Evolutionary conservation across 1,284 basidiomycete genomes (phyloP), one percentile per base, ranked within the genome.

Genomic region (Trichosporon sp.): DNA sequence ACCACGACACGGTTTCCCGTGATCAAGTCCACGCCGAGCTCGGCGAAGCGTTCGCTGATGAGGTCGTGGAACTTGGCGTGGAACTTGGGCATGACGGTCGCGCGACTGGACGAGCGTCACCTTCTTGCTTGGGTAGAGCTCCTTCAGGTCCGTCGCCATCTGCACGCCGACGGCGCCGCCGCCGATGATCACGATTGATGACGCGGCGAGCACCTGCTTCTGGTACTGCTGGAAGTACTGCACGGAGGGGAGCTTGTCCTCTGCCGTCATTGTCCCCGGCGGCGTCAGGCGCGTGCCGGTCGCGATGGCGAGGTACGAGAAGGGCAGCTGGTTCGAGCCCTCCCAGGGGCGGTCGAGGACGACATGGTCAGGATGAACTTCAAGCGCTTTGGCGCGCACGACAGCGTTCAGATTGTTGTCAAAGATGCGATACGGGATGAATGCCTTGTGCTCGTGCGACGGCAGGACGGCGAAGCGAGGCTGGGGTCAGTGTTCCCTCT

Each of bases 31-130:
- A 87, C 77, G 0, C 84, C 85, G 14, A 85, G 76, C 43, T 83
- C 82, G 3, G 80, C 71, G 31, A 84, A 77, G 19, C 84, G 51
- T 76, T 76, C 68, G 76, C 70, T 12, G 81, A 80, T 71, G 48
- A 84, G 71, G 0, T 85, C 82, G 76, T 91, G 89, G 83, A 92
- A 86, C 43, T 78, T 84, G 26, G 84, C 78, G 68, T 90, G 86
- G 76, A 90, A 92, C 14, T 85, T 80, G 0, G 89, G 89, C 21
- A 92, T 84, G 5, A 92, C 85, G 86, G 16, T 83, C 74, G 2
- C 91, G 86, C 0, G 90, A 91, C 78, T 92, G 91, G 0, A 92
- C 83, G n/a, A 92, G 85, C 0, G 90, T 91, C 1, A 92, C 88
- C 1, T 81, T 78, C 78, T 89, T 90, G 35, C 80, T 77, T 0